phyloP scores from a whole-genome alignment of 306 rosid species.

The Malus domestica region ASM211411v1 NC_041796.1:23907501-23908000 shows the following conservation, averaged over 20 bases:
- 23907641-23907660: too few species aligned
- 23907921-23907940: too few species aligned
- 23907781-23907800: not conserved
- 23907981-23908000: not conserved
- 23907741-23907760: not conserved
- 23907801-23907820: not conserved
- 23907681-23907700: not conserved
- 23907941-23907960: not conserved
- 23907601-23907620: too few species aligned
- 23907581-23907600: too few species aligned
- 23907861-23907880: not conserved
- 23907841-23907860: not conserved
- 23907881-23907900: not conserved
- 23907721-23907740: not conserved
- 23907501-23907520: too few species aligned
- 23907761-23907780: not conserved
- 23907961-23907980: not conserved
- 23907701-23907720: not conserved
- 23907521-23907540: too few species aligned
- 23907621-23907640: too few species aligned
- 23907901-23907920: not conserved
- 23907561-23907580: too few species aligned
- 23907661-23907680: too few species aligned
- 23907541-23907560: too few species aligned
- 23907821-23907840: not conserved